Evolutionary conservation across 2,329 filamentous ascomycete genomes (phyloP), one percentile per base, ranked within the genome.

Genomic region (Hypocreales sp.): DNA sequence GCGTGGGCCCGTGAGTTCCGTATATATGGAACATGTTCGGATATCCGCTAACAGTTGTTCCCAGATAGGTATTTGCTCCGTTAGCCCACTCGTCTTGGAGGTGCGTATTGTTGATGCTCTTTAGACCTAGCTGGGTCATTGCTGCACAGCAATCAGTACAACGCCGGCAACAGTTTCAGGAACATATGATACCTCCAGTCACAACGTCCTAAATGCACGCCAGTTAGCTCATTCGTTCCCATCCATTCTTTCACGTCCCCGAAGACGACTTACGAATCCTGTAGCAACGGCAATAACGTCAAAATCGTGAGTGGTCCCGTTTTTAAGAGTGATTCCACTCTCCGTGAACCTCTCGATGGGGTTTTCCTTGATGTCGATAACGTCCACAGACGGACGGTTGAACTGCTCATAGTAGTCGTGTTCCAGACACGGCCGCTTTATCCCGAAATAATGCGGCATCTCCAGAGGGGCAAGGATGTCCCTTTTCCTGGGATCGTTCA

Each of bases 1-100:
- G 55, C 0, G 66, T 71, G 0, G 68, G 68, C 0, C 53, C 63
- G n/a, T 74, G 68, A 1, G 58, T 51, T 0, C 67, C 67, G 39
- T 71, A 72, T 26, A 63, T 48, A 35, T 58, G 50, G 44, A 64
- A 63, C 56, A 64, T 61, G 39, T 64, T 64, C 18, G 60, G 60
- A 26, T 57, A 64, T 10, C 55, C 56, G 26, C 41, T 40, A 20
- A 60, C 50, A 0, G 54, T 56, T 5, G 45, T 50, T 5, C 61
- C 60, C 3, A 64, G 51, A 29, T 61, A 61, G 0, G 59, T 61
- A 24, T 47, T 45, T 4, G 53, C 53, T 0, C 54, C 55, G 2
- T 38, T 28, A 14, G 39, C 35, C 60, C 60, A 64, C 28, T 61
- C 45, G n/a, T 60, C 46, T 13, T 51, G 32, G 5, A 64, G 51